Conservation (phyloP, 2,329 filamentous ascomycete genomes). For the Remersonia thermophila region DNA sequence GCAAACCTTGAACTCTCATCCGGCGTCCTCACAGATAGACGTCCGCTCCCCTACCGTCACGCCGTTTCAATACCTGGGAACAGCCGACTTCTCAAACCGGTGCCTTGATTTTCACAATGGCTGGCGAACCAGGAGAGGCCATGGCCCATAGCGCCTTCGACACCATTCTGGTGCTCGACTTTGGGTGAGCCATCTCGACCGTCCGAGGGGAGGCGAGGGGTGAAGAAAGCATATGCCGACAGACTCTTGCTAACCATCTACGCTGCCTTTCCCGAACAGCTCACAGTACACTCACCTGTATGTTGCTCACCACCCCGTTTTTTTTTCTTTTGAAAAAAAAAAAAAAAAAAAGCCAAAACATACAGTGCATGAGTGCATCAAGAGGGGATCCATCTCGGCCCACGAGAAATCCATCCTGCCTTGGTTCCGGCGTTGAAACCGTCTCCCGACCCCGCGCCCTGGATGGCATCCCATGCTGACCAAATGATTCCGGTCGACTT, state of each 20-base stretch:
- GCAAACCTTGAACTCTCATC: too few relatives aligned
- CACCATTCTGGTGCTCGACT: conserved; percentile 16
- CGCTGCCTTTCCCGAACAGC: conserved; percentile 1
- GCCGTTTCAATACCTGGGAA: too few relatives aligned
- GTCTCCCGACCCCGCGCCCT: too few relatives aligned
- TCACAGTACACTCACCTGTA: conserved; percentile 16
- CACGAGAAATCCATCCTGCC: too few relatives aligned
- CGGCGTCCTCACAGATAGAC: too few relatives aligned
- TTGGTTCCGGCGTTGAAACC: background rate
- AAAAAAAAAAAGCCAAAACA: too few relatives aligned
- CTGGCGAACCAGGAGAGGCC: conserved; percentile 12
- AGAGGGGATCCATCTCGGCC: background rate
- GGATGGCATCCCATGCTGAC: too few relatives aligned
- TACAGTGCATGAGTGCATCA: background rate
- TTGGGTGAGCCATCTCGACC: conserved; percentile 10
- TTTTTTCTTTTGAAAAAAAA: too few relatives aligned
- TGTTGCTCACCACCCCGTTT: conserved; percentile 2
- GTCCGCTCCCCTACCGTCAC: too few relatives aligned
- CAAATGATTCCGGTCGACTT: too few relatives aligned
- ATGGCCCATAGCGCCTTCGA: conserved; percentile 15
- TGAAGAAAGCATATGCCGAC: background rate
- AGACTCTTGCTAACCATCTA: conserved; percentile 1
- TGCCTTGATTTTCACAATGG: conserved; percentile 6
- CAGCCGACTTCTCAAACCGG: conserved; percentile 2
- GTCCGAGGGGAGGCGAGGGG: background rate